Conservation (phyloP, 345 rosid genomes). For the Aquilaria yunnanensis region DNA sequence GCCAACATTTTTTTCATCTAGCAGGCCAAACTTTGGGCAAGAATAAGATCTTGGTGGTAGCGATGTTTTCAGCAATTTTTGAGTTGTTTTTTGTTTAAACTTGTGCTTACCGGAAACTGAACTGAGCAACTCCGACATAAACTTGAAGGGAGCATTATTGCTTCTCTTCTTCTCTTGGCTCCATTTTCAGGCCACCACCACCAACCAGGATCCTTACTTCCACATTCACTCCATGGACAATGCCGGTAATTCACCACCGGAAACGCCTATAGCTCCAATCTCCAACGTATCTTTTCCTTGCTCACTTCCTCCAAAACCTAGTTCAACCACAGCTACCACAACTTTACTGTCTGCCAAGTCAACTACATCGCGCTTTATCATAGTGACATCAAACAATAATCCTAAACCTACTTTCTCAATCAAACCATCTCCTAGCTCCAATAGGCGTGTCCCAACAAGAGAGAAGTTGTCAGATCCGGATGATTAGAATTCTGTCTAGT, state of each 20-base stretch:
- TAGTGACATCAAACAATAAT: not conserved
- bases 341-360: slow-evolving; percentile 12
- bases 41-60: too few species aligned
- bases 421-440: not conserved
- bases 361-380: too few species aligned
- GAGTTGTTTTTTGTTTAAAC: too few species aligned
- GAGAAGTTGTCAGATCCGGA: not conserved
- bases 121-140: too few species aligned
- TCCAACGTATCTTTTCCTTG: slow-evolving; percentile 18
- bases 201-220: too few species aligned
- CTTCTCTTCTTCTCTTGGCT: too few species aligned
- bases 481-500: slow-evolving; percentile 8
- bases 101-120: too few species aligned
- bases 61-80: too few species aligned
- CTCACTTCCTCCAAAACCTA: slow-evolving; percentile 13
- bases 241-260: slow-evolving; percentile 17
- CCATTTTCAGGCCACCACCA: too few species aligned
- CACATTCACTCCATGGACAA: not conserved
- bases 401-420: not conserved
- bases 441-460: not conserved
- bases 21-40: too few species aligned
- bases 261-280: slow-evolving; percentile 17
- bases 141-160: too few species aligned
- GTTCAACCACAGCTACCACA: slow-evolving; percentile 24
- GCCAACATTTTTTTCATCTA: too few species aligned